phyloP scores from a whole-genome alignment of 305 asterid species.

The Caryopteris hybrid region DNA sequence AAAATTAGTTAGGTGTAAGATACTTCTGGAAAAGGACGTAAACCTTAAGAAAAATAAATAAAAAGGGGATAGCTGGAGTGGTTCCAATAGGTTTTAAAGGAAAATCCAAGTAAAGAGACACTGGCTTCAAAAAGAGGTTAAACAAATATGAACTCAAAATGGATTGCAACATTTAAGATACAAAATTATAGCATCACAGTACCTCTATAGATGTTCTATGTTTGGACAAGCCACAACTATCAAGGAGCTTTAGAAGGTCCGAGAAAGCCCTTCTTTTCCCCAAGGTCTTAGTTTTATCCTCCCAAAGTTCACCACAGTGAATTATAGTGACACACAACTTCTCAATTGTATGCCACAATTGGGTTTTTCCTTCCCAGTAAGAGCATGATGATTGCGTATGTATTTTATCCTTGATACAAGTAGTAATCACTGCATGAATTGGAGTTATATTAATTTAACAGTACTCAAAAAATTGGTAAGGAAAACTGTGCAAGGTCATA shows the following conservation, averaged over 20 bases:
- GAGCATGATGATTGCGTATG: slow-evolving; percentile 40
- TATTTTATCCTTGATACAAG: slow-evolving; percentile 28
- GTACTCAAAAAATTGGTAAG: not conserved
- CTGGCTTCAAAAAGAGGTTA: not conserved
- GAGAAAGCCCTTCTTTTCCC: slow-evolving; percentile 69
- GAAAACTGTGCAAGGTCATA: slow-evolving; percentile 1
- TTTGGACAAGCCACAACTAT: slow-evolving; percentile 69
- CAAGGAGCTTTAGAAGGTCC: slow-evolving; percentile 69
- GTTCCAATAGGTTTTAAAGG: not conserved
- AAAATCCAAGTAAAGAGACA: not conserved
- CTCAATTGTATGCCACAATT: slow-evolving; percentile 47
- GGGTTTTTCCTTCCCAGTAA: slow-evolving; percentile 47
- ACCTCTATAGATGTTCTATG: slow-evolving; percentile 65
- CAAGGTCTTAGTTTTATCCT: slow-evolving; percentile 54
- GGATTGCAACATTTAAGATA: not conserved
- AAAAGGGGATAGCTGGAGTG: not conserved
- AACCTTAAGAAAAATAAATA: not conserved
- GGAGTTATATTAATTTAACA: slow-evolving; percentile 14
- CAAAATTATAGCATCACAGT: slow-evolving; percentile 10
- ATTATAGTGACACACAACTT: slow-evolving; percentile 39
- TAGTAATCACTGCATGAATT: slow-evolving; percentile 40
- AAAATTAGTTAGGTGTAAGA: not conserved
- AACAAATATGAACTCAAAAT: slow-evolving; percentile 4
- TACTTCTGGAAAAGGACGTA: not conserved
- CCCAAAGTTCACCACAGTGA: slow-evolving; percentile 67